Conservation (phyloP, 306 rosid genomes). For the Medicago truncatula region MtrunA17r5.0-ANR NC_053044.1:55763501-55764000, state of each 20-base stretch:
- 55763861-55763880: conserved; percentile 99
- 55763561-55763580: conserved; percentile 7
- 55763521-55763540: conserved; percentile 8
- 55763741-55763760: conserved; percentile 51
- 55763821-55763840: conserved; percentile 92
- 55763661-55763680: conserved; percentile 61
- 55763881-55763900: conserved; percentile 97
- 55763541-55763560: not conserved
- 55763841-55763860: conserved; percentile 91
- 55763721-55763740: conserved; percentile 37
- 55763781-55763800: conserved; percentile 61
- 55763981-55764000: conserved; percentile 9
- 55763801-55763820: conserved; percentile 93
- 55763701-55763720: conserved; percentile 42
- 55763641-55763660: conserved; percentile 57
- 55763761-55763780: conserved; percentile 77
- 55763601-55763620: conserved; percentile 8
- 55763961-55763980: conserved; percentile 67
- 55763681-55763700: conserved; percentile 52
- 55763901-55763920: conserved; percentile 92
- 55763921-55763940: conserved; percentile 93
- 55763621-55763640: conserved; percentile 24
- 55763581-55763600: conserved; percentile 14
- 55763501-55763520: conserved; percentile 8
- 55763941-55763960: conserved; percentile 81